Evolutionary conservation across 148 eudicot species (phyloP), one percentile per base, ranked within the genome.

Genomic region (Spergularia bocconei): DNA sequence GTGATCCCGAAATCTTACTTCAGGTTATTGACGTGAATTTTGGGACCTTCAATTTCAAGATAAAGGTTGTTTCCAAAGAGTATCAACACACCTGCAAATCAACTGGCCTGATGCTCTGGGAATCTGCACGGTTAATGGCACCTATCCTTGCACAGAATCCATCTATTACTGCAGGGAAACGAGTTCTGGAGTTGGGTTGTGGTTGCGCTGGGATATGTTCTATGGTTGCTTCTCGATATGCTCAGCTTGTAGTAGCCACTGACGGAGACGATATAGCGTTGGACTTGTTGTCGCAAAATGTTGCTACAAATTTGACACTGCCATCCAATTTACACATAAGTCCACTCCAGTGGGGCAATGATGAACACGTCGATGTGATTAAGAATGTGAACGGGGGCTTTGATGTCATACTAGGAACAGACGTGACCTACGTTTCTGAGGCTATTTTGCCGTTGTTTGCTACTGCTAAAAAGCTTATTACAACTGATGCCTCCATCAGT

Each of bases 51-150:
- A 63, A 50, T 74, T 88, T 90, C 85, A 92, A 87, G 83, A 87
- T 95, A 70, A 87, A 87, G 58, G 84, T 86, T 9, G 88, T 95
- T 47, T 72, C 96, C 36, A 88, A 82, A 75, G 98, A 95, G 87
- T 82, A 83, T 71, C 98, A 95, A 71, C 97, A 95, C 78, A 95
- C 94, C 5, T 95, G 98, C 90, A 88, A 82, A 86, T 95, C 96
- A 68, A 95, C 98, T 5, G 98, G 98, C 60, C 77, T 95, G 33
- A 95, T 95, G 96, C 78, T 95, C 55, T 95, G 98, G 98, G 97
- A 95, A 80, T 95, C 98, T 51, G 97, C 98, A 63, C 83, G 87
- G 72, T 79, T 95, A 41, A 90, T 95, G 91, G 88, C 98, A 50
- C 80, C 87, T 1, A 59, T 95, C 71, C 86, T 95, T 62, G 90